Evolutionary conservation across 371 early-diverging fungal species (phyloP).

Genomic region (Saksenaea vasiformis): DNA sequence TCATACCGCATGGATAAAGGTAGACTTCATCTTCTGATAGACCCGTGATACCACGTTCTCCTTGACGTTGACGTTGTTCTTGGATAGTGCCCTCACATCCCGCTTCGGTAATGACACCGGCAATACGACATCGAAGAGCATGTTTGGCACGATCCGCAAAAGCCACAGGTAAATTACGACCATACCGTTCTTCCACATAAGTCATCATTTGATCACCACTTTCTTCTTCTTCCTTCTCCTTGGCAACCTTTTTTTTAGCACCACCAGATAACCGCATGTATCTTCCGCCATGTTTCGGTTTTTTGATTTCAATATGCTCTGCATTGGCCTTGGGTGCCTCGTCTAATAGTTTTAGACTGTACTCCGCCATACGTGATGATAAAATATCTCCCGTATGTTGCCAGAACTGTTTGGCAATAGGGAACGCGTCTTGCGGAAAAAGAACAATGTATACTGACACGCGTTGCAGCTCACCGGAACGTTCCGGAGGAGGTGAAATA

Average conservation of each 20-base stretch:
- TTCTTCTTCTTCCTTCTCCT: slow-evolving; percentile 35
- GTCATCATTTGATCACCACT: slow-evolving; percentile 47
- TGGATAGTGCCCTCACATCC: slow-evolving; percentile 25
- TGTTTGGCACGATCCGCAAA: slow-evolving; percentile 76
- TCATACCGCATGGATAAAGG: slow-evolving; percentile 90
- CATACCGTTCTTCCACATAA: slow-evolving; percentile 92
- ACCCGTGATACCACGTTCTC: slow-evolving; percentile 53
- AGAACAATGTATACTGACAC: slow-evolving; percentile 71
- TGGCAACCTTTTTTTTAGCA: slow-evolving; percentile 8
- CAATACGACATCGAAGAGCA: slow-evolving; percentile 79
- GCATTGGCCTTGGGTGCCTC: slow-evolving; percentile 10
- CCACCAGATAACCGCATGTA: background rate
- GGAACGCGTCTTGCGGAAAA: slow-evolving; percentile 68
- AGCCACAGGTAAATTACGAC: slow-evolving; percentile 79
- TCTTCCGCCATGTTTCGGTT: slow-evolving; percentile 6
- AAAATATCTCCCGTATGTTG: slow-evolving; percentile 93
- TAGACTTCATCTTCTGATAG: slow-evolving; percentile 81
- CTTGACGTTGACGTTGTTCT: slow-evolving; percentile 27
- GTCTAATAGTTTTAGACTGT: slow-evolving; percentile 70
- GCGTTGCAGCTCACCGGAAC: slow-evolving; percentile 21
- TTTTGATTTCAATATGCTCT: slow-evolving; percentile 1
- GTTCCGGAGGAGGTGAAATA: slow-evolving; percentile 44
- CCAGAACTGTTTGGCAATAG: slow-evolving; percentile 90
- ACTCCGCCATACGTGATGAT: slow-evolving; percentile 85
- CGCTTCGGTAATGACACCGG: slow-evolving; percentile 67